These are phyloP conservation scores for Begonia peltatifolia DNA, from an alignment of 306 rosid genomes.

Conservation along the genomic window DNA sequence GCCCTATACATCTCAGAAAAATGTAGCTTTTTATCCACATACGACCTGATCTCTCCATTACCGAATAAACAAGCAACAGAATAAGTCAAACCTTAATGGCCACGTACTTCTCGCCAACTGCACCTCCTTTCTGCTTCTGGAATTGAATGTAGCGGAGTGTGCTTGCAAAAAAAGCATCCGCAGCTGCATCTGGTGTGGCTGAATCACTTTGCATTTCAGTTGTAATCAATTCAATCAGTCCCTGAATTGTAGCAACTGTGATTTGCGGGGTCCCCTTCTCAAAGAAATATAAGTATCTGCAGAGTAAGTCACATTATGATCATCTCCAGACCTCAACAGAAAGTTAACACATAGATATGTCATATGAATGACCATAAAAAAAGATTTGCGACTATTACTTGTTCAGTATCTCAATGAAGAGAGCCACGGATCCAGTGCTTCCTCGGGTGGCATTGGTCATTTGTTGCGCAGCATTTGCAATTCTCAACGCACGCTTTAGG, in stretches of 20 bases:
- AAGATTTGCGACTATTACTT: conserved; percentile 32
- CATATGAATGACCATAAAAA: not conserved
- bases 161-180: conserved; percentile 82
- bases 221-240: conserved; percentile 68
- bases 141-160: conserved; percentile 69
- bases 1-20: no score
- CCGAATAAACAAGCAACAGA: not conserved
- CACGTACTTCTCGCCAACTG: conserved; percentile 76
- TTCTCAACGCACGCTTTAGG: conserved; percentile 82
- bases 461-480: conserved; percentile 92
- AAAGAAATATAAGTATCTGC: conserved; percentile 83
- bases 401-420: conserved; percentile 85
- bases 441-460: conserved; percentile 80
- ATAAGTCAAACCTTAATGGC: conserved; percentile 44
- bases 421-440: conserved; percentile 65
- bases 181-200: conserved; percentile 46
- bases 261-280: conserved; percentile 91
- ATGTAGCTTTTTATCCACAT: no score
- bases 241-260: conserved; percentile 63
- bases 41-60: no score
- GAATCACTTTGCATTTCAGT: conserved; percentile 79
- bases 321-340: conserved; percentile 3
- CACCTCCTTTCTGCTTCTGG: conserved; percentile 90
- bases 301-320: conserved; percentile 10
- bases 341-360: conserved; percentile 5